Conservation (phyloP, 164 flowering plant genomes). For the Amborella trichopoda region DNA sequence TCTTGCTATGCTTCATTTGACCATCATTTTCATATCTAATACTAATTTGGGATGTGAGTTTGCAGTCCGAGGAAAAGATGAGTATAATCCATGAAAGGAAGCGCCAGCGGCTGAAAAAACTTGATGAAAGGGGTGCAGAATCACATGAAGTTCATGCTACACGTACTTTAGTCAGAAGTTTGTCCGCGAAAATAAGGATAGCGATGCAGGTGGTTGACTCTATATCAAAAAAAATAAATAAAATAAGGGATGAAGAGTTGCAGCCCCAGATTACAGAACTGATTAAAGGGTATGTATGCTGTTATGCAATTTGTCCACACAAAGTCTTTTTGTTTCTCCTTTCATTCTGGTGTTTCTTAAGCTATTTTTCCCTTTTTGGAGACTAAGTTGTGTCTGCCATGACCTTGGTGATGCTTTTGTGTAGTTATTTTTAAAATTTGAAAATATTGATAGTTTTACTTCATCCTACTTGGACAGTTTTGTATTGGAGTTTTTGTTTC, state of each 20-base stretch:
- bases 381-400: background rate
- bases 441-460: too few species aligned
- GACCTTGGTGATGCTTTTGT: too few species aligned
- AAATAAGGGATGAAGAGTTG: slow-evolving; percentile 86
- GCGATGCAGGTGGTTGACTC: slow-evolving; percentile 88
- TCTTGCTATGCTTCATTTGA: slow-evolving; percentile 7
- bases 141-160: slow-evolving; percentile 57
- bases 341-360: background rate
- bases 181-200: slow-evolving; percentile 78
- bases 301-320: background rate
- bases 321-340: background rate
- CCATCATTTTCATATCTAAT: too few species aligned
- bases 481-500: background rate
- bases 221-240: slow-evolving; percentile 66
- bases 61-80: slow-evolving; percentile 93
- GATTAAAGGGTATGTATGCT: slow-evolving; percentile 60
- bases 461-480: too few species aligned
- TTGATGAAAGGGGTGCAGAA: slow-evolving; percentile 84
- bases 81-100: slow-evolving; percentile 68
- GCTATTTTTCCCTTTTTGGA: background rate
- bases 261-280: slow-evolving; percentile 81
- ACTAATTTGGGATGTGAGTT: too few species aligned
- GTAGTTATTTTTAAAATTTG: too few species aligned
- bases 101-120: slow-evolving; percentile 38
- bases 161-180: slow-evolving; percentile 37